phyloP scores from a whole-genome alignment of 2,329 filamentous ascomycete genomes.

The Fusarium dlaminii region DNA sequence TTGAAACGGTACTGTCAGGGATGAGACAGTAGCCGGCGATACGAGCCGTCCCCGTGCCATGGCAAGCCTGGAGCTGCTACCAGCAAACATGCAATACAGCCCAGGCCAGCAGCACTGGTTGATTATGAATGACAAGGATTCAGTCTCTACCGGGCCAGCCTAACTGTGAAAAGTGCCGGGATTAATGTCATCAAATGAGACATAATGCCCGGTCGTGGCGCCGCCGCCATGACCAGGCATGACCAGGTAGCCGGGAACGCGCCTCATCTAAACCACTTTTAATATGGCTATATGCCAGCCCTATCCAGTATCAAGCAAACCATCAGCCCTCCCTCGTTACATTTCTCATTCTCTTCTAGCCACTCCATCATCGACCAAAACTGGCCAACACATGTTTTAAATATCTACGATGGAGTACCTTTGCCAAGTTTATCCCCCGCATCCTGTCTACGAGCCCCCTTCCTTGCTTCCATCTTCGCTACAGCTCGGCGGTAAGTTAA shows the following conservation, averaged over 20 bases:
- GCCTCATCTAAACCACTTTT: neutral
- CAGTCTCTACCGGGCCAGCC: neutral
- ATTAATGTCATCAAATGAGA: conserved; percentile 1
- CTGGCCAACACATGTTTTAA: neutral
- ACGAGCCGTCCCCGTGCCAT: neutral
- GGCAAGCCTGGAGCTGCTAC: neutral
- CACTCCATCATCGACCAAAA: neutral
- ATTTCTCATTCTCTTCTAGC: neutral
- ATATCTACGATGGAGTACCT: neutral
- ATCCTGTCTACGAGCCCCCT: neutral
- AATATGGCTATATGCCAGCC: neutral
- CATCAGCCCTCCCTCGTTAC: neutral
- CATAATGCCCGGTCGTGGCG: neutral
- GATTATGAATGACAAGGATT: neutral
- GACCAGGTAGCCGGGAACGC: neutral
- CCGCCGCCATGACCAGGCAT: neutral
- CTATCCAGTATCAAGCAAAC: neutral
- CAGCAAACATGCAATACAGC: neutral
- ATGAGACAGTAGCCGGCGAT: neutral
- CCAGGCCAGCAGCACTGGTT: neutral
- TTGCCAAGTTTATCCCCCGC: neutral
- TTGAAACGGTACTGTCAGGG: neutral
- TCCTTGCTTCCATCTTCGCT: neutral
- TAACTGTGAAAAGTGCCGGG: neutral
- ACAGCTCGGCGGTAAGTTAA: neutral